phyloP scores from a whole-genome alignment of 169 alveolate genomes.

The Fabrea salina region DNA sequence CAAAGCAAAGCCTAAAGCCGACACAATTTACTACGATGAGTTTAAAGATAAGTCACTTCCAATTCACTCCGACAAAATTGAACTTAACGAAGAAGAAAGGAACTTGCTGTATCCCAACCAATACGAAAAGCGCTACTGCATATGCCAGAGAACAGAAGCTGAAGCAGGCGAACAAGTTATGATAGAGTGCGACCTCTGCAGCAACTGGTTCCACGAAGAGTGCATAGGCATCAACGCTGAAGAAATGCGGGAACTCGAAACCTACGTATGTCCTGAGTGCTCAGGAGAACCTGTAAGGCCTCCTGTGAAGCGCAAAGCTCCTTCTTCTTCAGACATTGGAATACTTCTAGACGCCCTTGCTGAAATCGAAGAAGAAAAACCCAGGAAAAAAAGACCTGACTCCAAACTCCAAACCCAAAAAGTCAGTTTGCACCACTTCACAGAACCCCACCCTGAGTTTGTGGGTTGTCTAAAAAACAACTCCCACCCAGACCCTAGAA shows the following conservation, averaged over 20 bases:
- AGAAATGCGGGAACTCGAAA: slow-evolving; percentile 1
- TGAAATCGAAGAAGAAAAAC: slow-evolving; percentile 26
- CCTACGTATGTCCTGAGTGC: slow-evolving; percentile 1
- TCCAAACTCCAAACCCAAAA: not conserved
- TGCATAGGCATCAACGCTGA: slow-evolving; percentile 5
- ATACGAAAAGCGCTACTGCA: slow-evolving; percentile 21
- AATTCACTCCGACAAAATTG: not conserved
- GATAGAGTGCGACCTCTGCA: slow-evolving; percentile 24
- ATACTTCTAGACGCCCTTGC: not conserved
- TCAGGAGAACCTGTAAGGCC: not conserved
- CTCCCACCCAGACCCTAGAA: not conserved
- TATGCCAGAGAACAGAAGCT: slow-evolving; percentile 28
- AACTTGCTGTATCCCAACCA: slow-evolving; percentile 18
- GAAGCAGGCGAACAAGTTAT: slow-evolving; percentile 11
- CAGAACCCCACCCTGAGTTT: slow-evolving; percentile 1
- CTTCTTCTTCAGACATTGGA: slow-evolving; percentile 4
- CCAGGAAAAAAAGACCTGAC: not conserved
- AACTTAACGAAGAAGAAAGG: slow-evolving; percentile 20
- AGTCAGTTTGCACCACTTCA: not conserved
- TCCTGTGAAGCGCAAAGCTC: not conserved
- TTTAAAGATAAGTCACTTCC: not conserved
- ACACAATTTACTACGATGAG: slow-evolving; percentile 16
- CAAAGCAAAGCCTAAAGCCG: slow-evolving; percentile 3
- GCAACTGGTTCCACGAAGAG: slow-evolving; percentile 28
- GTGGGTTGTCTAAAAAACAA: slow-evolving; percentile 15